These are phyloP conservation scores for Solanum lignicaule DNA, from an alignment of 257 asterid species.

Conservation along the genomic window DNA sequence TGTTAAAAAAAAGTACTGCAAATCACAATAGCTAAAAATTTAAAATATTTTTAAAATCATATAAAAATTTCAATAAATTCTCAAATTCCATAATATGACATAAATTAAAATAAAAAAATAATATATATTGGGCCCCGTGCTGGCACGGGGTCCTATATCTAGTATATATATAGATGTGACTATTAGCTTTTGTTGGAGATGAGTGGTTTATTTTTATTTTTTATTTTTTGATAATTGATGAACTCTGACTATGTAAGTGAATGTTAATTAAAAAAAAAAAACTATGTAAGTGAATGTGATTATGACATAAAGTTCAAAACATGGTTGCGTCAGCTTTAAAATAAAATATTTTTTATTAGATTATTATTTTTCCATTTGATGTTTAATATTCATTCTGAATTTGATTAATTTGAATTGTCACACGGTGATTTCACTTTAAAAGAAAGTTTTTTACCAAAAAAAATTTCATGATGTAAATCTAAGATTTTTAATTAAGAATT, in stretches of 20 bases:
- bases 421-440: background rate
- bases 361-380: background rate
- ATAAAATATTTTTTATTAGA: background rate
- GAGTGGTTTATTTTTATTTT: background rate
- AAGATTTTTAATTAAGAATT: background rate
- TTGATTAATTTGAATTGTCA: background rate
- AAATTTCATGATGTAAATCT: background rate
- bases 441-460: rapidly evolving
- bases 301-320: background rate
- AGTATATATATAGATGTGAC: background rate
- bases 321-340: background rate
- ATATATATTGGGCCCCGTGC: no score
- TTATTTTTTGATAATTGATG: no score
- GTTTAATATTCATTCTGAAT: background rate
- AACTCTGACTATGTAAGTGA: background rate
- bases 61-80: no score
- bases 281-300: background rate
- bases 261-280: background rate
- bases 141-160: no score
- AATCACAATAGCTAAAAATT: no score
- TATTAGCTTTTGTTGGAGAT: background rate
- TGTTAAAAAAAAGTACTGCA: no score
- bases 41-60: no score
- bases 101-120: no score
- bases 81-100: no score